phyloP scores from a whole-genome alignment of 768 basidiomycete genomes.

The Boletus rubropictus region DNA sequence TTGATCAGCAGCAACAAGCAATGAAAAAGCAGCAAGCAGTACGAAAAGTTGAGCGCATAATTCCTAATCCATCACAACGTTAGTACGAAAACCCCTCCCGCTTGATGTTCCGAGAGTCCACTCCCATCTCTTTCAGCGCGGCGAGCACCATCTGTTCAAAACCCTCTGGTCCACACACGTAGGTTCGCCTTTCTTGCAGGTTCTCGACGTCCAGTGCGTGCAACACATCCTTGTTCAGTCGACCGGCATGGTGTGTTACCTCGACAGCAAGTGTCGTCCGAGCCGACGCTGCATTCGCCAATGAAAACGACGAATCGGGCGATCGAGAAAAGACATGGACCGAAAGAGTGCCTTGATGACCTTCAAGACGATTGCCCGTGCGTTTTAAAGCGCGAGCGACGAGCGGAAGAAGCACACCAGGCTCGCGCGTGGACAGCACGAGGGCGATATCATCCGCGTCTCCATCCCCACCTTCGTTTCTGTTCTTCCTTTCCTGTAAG shows the following conservation, averaged over 20 bases:
- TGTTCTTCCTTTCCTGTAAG: neutral
- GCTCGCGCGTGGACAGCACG: constrained; percentile 48
- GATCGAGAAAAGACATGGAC: constrained; percentile 38
- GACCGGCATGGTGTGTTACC: constrained; percentile 15
- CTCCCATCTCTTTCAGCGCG: constrained; percentile 32
- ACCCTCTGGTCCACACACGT: constrained; percentile 45
- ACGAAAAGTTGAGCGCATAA: too few species aligned
- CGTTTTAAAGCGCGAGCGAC: constrained; percentile 6
- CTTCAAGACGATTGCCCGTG: neutral
- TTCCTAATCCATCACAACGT: too few species aligned
- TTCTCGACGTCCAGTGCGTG: constrained; percentile 5
- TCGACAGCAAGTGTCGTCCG: constrained; percentile 13
- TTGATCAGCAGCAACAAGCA: neutral
- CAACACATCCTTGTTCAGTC: constrained; percentile 13
- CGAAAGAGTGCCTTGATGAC: constrained; percentile 14
- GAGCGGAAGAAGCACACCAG: constrained; percentile 44
- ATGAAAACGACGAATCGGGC: neutral
- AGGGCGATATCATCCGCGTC: constrained; percentile 37
- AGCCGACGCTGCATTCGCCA: constrained; percentile 1
- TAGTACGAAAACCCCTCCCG: constrained; percentile 44
- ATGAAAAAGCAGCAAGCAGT: too few species aligned
- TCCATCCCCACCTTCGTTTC: neutral
- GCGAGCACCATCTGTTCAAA: constrained; percentile 40
- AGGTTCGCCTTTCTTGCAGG: constrained; percentile 29
- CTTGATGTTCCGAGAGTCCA: constrained; percentile 29